phyloP scores from a whole-genome alignment of 306 rosid genomes.

The Cotoneaster glaucophyllus region DNA sequence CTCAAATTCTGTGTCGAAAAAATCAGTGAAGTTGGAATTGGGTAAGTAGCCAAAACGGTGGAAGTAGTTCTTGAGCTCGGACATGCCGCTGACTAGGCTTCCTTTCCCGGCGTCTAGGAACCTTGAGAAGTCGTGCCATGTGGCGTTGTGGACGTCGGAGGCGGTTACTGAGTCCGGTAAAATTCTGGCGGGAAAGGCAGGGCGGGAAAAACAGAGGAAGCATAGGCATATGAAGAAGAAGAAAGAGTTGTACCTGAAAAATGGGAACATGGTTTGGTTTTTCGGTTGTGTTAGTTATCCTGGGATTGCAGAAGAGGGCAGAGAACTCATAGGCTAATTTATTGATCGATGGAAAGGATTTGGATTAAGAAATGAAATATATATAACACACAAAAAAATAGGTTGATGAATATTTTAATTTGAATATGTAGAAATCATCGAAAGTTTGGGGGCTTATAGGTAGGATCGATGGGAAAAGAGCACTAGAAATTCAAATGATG shows the following conservation, averaged over 20 bases:
- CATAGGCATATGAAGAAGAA: constrained; percentile 17
- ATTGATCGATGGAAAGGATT: background rate
- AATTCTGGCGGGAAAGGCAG: constrained; percentile 60
- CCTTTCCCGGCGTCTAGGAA: constrained; percentile 72
- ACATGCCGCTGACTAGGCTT: constrained; percentile 59
- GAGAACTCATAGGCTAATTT: background rate
- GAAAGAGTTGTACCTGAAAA: constrained; percentile 25
- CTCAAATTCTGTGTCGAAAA: constrained; percentile 51
- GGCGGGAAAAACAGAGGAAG: constrained; percentile 37
- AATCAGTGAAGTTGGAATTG: constrained; percentile 43
- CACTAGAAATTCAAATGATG: constrained; percentile 2
- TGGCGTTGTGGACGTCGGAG: constrained; percentile 35
- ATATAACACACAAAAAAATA: background rate
- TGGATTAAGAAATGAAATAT: background rate
- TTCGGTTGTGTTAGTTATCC: constrained; percentile 22
- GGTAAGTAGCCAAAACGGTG: constrained; percentile 81
- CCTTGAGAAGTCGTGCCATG: constrained; percentile 61
- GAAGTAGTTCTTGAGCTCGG: constrained; percentile 69
- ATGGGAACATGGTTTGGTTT: constrained; percentile 39
- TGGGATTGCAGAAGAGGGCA: constrained; percentile 1
- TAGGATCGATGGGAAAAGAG: constrained; percentile 14
- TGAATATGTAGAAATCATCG: background rate
- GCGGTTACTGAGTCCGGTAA: constrained; percentile 26
- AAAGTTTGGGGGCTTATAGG: constrained; percentile 17
- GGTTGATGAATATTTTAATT: constrained; percentile 3